Evolutionary conservation across 2,329 filamentous ascomycete species (phyloP), one percentile per base, ranked within the genome.

Genomic region (Ramichloridium luteum): DNA sequence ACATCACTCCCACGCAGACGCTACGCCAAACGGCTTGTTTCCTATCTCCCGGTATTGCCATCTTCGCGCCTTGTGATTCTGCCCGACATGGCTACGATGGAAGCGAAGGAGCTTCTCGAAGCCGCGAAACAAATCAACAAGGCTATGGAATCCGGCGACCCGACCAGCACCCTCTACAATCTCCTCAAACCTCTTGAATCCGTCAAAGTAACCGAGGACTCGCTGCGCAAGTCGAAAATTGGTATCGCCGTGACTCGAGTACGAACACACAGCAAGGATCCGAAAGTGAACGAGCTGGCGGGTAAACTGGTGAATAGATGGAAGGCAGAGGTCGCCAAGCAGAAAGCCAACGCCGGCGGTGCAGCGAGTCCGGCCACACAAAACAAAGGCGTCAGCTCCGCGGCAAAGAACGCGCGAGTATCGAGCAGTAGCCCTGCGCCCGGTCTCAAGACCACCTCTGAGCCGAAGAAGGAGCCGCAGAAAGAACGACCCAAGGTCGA

Each of bases 181-280:
- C 68, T 96, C 39, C 65, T 98, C 48, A 73, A 77, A 30, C 67
- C 96, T 23, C 82, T 88, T 61, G 77, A 77, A 49, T 80, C 82
- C 40, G 77, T 88, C 20, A 71, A 73, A 28, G 81, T 86, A 6
- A 90, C 82, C 3, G 90, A 98, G 60, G 84, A 94, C 46, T 72
- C 93, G 47, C 67, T 98, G 44, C 77, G 88, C 51, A 80, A 80
- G 25, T 96, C 88, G n/a, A 81, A 80, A 47, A 88, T 93, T 31
- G 90, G 90, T 47, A 78, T 93, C 44, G 75, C 80, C 30, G 81
- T 96, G 41, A 88, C 86, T 56, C 88, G 85, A 55, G 72, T 80
- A 38, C 85, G 92, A 56, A 23, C 20, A n/a, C 58, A 75, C 35
- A 80, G 92, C 65, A 85, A 82, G 56, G 75, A 86, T 26, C 62